A percentile compares a stretch with the other conserved stretches of the same genome.
Evolutionary conservation across 495 filamentous ascomycete genomes (phyloP).

Genomic region (Hyphodiscus hymeniophilus): DNA sequence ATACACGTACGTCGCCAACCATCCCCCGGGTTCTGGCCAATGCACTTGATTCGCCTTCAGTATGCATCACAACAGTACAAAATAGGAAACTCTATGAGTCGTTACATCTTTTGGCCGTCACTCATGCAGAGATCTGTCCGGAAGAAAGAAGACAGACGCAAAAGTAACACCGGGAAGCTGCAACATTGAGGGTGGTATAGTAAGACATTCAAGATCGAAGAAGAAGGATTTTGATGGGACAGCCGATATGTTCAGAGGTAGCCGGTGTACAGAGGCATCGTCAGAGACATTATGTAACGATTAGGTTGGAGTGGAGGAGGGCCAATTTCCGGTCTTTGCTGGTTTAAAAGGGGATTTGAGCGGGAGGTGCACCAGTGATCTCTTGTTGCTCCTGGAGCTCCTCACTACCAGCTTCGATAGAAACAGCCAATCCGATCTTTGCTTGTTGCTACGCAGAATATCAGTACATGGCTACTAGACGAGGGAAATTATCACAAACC

Average conservation of each 20-base stretch:
- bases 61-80: slow-evolving; percentile 18
- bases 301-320: slow-evolving; percentile 22
- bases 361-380: slow-evolving; percentile 34
- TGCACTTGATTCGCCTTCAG: slow-evolving; percentile 14
- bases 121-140: slow-evolving; percentile 14
- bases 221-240: slow-evolving; percentile 10
- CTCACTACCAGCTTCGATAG: slow-evolving; percentile 81
- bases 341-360: slow-evolving; percentile 50
- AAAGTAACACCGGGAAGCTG: slow-evolving; percentile 7
- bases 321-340: slow-evolving; percentile 4
- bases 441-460: slow-evolving; percentile 64
- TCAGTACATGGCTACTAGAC: slow-evolving; percentile 22
- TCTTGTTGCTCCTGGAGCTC: slow-evolving; percentile 93
- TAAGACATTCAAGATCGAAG: slow-evolving; percentile 20
- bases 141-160: slow-evolving; percentile 2
- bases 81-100: slow-evolving; percentile 23
- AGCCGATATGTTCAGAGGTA: slow-evolving; percentile 14
- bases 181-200: slow-evolving; percentile 14
- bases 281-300: slow-evolving; percentile 20
- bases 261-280: slow-evolving; percentile 6
- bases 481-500: slow-evolving; percentile 45
- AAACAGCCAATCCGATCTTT: slow-evolving; percentile 90
- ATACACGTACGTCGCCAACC: slow-evolving; percentile 8
- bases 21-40: slow-evolving; percentile 1
- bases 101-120: slow-evolving; percentile 21